A percentile compares a stretch with the other conserved stretches of the same genome.
Conservation (phyloP, 805 yeast genomes). For the Candida gorgasii region DNA sequence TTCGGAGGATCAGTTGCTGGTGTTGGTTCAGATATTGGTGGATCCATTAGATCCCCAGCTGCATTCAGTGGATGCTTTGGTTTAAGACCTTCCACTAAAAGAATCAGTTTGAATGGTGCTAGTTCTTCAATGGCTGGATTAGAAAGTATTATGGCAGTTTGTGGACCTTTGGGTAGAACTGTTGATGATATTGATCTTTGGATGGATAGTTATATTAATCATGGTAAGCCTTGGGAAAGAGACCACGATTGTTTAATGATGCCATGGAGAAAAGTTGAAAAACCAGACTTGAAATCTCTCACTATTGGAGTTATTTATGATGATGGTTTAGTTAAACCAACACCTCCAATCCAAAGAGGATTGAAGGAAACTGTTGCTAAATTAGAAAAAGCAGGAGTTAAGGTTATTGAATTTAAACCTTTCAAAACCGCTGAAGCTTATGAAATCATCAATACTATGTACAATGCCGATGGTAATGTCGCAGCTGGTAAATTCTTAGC, state of each 20-base stretch:
- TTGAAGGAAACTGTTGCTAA: constrained; percentile 54
- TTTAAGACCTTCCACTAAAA: constrained; percentile 39
- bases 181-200: constrained; percentile 67
- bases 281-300: constrained; percentile 40
- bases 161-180: constrained; percentile 67
- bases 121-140: constrained; percentile 59
- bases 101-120: constrained; percentile 42
- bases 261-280: constrained; percentile 52
- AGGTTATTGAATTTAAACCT: constrained; percentile 56
- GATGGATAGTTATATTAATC: constrained; percentile 63
- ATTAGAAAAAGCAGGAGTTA: constrained; percentile 58
- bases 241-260: constrained; percentile 49
- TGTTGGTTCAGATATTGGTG: constrained; percentile 46
- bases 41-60: constrained; percentile 45
- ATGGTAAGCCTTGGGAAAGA: constrained; percentile 62
- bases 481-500: constrained; percentile 50
- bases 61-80: constrained; percentile 43
- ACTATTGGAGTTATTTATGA: constrained; percentile 66
- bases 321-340: constrained; percentile 65
- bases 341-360: constrained; percentile 65
- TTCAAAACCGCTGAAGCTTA: constrained; percentile 60
- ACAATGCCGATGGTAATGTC: constrained; percentile 66
- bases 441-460: constrained; percentile 57
- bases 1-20: constrained; percentile 43
- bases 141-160: constrained; percentile 62